These are phyloP conservation scores for Golubevia pallescens DNA, from an alignment of 1,284 basidiomycete genomes.

Conservation along the genomic window DNA sequence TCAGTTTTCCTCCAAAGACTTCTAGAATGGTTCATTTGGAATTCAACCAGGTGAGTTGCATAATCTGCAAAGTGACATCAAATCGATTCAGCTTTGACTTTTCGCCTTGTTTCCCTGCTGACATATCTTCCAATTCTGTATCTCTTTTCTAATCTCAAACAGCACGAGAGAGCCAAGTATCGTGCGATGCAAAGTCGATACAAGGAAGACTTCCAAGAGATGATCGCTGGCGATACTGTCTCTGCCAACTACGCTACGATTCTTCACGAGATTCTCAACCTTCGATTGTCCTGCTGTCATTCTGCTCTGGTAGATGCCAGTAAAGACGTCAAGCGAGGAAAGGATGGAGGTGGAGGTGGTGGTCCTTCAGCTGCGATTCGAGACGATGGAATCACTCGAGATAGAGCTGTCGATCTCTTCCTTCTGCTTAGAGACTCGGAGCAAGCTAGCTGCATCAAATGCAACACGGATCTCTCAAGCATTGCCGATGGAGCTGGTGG, in stretches of 20 bases:
- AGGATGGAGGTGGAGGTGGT: conserved; percentile 26
- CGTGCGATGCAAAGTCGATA: conserved; percentile 46
- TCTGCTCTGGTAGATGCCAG: conserved; percentile 49
- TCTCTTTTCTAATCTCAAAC: too few relatives aligned
- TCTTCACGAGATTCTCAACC: conserved; percentile 55
- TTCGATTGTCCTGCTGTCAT: conserved; percentile 62
- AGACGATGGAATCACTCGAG: conserved; percentile 44
- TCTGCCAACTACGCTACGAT: conserved; percentile 58
- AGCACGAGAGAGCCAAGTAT: conserved; percentile 47
- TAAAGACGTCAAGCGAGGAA: conserved; percentile 36
- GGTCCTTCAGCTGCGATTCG: conserved; percentile 25
- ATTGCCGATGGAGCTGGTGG: conserved; percentile 11
- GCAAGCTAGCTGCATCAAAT: conserved; percentile 39
- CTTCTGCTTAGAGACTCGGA: conserved; percentile 33
- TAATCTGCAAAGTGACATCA: neutral
- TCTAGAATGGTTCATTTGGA: conserved; percentile 40
- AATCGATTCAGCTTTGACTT: neutral
- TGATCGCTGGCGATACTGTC: conserved; percentile 47
- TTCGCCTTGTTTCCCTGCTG: too few relatives aligned
- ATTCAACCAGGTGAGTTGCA: conserved; percentile 23
- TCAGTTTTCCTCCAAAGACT: conserved; percentile 42
- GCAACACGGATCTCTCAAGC: conserved; percentile 33
- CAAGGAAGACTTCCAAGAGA: conserved; percentile 54
- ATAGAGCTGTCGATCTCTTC: conserved; percentile 44
- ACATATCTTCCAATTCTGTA: too few relatives aligned